Evolutionary conservation across 441 rosid species (phyloP), one percentile per base, ranked within the genome.

Genomic region (Sinapis alba): DNA sequence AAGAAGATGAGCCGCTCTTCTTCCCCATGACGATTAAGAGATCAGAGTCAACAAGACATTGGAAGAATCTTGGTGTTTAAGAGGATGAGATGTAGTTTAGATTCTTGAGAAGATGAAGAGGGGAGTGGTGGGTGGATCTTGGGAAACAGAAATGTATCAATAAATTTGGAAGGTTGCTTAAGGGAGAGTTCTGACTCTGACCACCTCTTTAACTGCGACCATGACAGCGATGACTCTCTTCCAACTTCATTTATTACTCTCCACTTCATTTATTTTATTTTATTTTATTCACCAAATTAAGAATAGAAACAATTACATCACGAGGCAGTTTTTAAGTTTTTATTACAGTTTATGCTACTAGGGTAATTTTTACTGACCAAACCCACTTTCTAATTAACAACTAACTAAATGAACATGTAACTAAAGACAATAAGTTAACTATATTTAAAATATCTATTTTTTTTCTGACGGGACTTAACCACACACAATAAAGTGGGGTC

Each of bases 1-100:
- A 84, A 26, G 97, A 91, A 1, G 98, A 92, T 51, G 83, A 84
- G 28, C 89, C 86, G 65, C 82, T 86, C 69, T 86, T 89, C 85
- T 87, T 91, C 79, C 97, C 97, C 95, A 91, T 91, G 26, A 24
- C 7, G 23, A 7, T 68, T 5, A 4, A 4, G 20, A 45, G 62
- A 66, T 7, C 5, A 53, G 1, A 45, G 72, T 63, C 76, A 77
- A 59, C 50, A 71, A 59, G 50, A 71, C 64, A 71, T 41, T 15
- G 24, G 18, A 36, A 13, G 32, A 8, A 60, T 8, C 20, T 6
- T 53, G 34, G 11, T 62, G 59, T 53, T 27, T 50, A 0, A 62
- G 34, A 51, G 28, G 67, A 47, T 65, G 62, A 71, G 71, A 70
- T 71, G 60, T 71, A 61, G 57, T 59, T 50, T 65, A 76, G 71